These are phyloP conservation scores for Brassica rapa DNA, from an alignment of 345 rosid genomes.

Conservation along the genomic window DNA sequence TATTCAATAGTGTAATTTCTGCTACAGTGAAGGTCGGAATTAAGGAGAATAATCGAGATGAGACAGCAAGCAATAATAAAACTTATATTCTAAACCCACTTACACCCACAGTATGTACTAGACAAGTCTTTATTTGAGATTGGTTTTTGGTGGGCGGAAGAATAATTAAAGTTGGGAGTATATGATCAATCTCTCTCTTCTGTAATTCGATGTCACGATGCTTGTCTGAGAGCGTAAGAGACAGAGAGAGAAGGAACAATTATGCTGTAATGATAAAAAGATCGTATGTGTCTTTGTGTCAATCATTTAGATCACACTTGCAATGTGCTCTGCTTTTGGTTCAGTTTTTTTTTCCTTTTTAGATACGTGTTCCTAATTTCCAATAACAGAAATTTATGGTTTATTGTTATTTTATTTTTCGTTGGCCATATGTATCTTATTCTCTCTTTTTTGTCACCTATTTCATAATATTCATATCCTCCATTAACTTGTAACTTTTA, in stretches of 20 bases:
- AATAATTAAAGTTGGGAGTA: constrained; percentile 35
- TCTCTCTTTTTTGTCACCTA: not conserved
- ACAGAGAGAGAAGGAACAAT: constrained; percentile 19
- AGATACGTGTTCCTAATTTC: constrained; percentile 39
- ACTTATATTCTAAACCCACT: constrained; percentile 42
- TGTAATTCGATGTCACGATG: constrained; percentile 33
- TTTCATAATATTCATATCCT: not conserved
- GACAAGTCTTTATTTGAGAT: constrained; percentile 33
- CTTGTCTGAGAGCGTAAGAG: constrained; percentile 24
- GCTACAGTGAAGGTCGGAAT: constrained; percentile 24
- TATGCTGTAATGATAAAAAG: constrained; percentile 35
- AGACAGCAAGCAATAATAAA: constrained; percentile 36
- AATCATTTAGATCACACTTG: constrained; percentile 39
- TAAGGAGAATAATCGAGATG: constrained; percentile 37
- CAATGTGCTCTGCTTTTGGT: constrained; percentile 38
- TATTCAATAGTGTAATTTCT: not conserved
- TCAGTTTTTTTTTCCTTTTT: constrained; percentile 29
- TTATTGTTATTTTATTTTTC: constrained; percentile 13
- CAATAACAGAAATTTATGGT: constrained; percentile 37
- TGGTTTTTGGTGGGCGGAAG: constrained; percentile 42
- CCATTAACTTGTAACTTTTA: not conserved
- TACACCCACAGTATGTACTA: constrained; percentile 13
- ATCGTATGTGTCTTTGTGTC: constrained; percentile 30
- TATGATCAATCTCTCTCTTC: constrained; percentile 22
- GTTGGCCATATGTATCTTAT: constrained; percentile 20